These are phyloP conservation scores for Solanum dulcamara DNA, from an alignment of 257 asterid genomes.

Conservation along the genomic window DNA sequence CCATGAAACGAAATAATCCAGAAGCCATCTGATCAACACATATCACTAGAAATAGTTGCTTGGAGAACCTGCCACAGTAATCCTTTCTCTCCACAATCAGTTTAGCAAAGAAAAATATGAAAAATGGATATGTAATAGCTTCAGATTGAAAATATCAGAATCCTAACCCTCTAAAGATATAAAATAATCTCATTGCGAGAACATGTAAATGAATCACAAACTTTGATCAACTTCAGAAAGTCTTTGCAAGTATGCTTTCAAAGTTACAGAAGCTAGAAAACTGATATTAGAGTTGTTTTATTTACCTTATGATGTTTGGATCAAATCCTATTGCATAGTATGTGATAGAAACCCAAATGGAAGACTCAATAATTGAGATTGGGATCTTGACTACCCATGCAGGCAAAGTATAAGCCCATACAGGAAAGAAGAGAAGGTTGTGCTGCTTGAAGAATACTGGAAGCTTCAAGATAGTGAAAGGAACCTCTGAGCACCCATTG, in stretches of 20 bases:
- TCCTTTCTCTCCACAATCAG: not conserved
- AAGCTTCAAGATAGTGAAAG: constrained; percentile 52
- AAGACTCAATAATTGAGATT: constrained; percentile 27
- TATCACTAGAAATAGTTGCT: not conserved
- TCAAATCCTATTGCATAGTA: constrained; percentile 42
- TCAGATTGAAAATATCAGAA: not conserved
- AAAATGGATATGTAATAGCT: not conserved
- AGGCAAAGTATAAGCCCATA: constrained; percentile 75
- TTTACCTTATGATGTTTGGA: constrained; percentile 15
- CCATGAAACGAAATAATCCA: constrained; percentile 3
- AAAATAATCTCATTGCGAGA: not conserved
- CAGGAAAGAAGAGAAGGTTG: constrained; percentile 60
- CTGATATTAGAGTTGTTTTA: not conserved
- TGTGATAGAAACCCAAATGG: constrained; percentile 32
- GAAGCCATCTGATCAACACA: constrained; percentile 5
- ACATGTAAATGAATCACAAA: not conserved
- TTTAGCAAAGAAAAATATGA: not conserved
- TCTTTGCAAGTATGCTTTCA: not conserved
- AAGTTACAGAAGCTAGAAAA: not conserved
- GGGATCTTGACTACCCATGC: constrained; percentile 60
- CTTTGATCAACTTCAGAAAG: not conserved
- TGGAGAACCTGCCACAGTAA: constrained; percentile 5
- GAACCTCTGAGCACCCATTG: constrained; percentile 66
- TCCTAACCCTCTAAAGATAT: not conserved
- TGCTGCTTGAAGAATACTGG: constrained; percentile 74